These are phyloP conservation scores for Trichosporon faecale DNA, from an alignment of 1,284 basidiomycete species.

Conservation along the genomic window DNA sequence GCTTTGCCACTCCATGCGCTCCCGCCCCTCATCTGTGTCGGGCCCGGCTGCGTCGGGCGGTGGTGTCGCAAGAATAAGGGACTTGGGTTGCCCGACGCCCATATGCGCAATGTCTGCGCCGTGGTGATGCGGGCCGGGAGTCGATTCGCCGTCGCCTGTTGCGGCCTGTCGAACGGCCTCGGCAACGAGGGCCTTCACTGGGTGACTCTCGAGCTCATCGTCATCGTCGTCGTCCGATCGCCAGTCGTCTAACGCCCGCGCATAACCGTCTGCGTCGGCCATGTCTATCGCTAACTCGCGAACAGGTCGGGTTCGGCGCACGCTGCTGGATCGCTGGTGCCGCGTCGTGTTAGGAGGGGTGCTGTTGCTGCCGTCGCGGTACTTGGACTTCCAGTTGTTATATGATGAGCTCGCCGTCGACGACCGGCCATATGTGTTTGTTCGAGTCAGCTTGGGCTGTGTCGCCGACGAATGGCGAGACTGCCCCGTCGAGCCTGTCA, in stretches of 20 bases:
- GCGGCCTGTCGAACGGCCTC: conserved; percentile 21
- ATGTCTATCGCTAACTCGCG: conserved; percentile 15
- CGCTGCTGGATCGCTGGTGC: conserved; percentile 7
- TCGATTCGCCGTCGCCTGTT: conserved; percentile 18
- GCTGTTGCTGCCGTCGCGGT: conserved; percentile 3
- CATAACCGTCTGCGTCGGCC: conserved; percentile 28
- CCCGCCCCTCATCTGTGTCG: conserved; percentile 62
- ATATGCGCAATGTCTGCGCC: conserved; percentile 11
- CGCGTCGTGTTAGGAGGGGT: background rate
- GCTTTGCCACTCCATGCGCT: conserved; percentile 88
- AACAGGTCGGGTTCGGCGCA: conserved; percentile 12
- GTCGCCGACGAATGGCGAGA: conserved; percentile 2
- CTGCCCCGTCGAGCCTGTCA: background rate
- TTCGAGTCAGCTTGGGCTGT: conserved; percentile 1
- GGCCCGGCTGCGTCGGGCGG: conserved; percentile 22
- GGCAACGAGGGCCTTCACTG: conserved; percentile 19
- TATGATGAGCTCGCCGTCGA: conserved; percentile 15
- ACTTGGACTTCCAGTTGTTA: conserved; percentile 20
- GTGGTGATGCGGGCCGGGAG: background rate
- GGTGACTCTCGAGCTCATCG: conserved; percentile 19
- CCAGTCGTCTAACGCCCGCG: conserved; percentile 27
- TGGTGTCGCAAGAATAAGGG: conserved; percentile 22
- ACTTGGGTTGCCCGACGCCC: conserved; percentile 26
- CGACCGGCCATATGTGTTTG: conserved; percentile 11
- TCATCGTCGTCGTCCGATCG: conserved; percentile 27